A percentile compares a stretch with the other conserved stretches of the same genome.
phyloP scores from a whole-genome alignment of 2,329 filamentous ascomycete species.

The Hirsutella thompsonii region DNA sequence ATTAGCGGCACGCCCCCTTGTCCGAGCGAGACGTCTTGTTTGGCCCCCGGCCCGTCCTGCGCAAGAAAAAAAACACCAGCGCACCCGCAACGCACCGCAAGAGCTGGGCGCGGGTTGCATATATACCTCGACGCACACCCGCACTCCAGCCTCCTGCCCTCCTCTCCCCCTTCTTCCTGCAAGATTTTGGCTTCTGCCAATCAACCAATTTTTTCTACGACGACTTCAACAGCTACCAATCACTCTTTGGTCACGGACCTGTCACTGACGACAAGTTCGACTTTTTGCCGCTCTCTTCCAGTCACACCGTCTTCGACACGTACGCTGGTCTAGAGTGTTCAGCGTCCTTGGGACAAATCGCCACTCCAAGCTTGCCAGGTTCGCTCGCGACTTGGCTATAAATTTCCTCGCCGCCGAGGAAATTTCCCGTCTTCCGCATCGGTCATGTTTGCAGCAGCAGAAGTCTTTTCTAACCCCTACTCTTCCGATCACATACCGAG shows the following conservation, averaged over 20 bases:
- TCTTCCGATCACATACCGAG: conserved; percentile 49
- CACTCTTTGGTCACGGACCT: conserved; percentile 8
- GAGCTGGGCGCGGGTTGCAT: neutral
- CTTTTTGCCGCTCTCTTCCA: conserved; percentile 9
- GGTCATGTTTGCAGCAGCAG: conserved; percentile 44
- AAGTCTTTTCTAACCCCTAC: conserved; percentile 39
- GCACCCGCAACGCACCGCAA: neutral
- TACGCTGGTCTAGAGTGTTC: conserved; percentile 13
- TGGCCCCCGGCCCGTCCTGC: neutral
- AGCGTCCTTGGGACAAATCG: conserved; percentile 11
- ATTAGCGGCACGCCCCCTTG: neutral
- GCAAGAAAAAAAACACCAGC: neutral
- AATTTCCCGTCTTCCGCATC: conserved; percentile 18
- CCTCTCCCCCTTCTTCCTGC: conserved; percentile 10
- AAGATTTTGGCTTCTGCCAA: conserved; percentile 26
- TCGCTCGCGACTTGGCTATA: conserved; percentile 12
- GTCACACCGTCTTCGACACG: conserved; percentile 1
- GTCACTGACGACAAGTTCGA: conserved; percentile 14
- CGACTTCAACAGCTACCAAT: neutral
- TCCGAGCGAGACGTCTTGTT: too few species aligned
- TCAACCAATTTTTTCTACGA: conserved; percentile 14
- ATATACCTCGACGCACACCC: conserved; percentile 20
- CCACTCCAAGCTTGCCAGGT: neutral
- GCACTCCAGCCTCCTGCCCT: conserved; percentile 6
- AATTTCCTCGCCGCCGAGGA: conserved; percentile 17